Conservation (phyloP, 768 basidiomycete species). For the Leccinum longicurvipes region DNA sequence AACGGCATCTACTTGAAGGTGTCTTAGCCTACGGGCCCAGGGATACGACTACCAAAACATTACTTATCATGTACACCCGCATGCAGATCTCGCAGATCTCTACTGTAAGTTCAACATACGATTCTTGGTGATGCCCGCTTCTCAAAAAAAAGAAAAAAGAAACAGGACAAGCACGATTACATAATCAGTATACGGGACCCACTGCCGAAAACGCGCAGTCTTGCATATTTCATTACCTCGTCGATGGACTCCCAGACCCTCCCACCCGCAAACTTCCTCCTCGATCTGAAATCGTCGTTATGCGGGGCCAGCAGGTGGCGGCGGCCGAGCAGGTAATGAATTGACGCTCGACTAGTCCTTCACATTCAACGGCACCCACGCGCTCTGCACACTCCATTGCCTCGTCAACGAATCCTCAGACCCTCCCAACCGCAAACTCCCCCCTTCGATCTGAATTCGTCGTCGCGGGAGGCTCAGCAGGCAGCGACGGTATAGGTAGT, state of each 20-base stretch:
- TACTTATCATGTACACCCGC: too few relatives aligned
- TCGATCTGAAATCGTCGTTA: conserved; percentile 12
- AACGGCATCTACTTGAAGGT: too few relatives aligned
- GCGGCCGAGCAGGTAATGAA: conserved; percentile 24
- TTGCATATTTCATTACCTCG: conserved; percentile 22
- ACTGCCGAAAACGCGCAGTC: conserved; percentile 22
- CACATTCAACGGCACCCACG: too few relatives aligned
- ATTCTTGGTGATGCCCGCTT: too few relatives aligned
- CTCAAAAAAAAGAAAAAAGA: too few relatives aligned
- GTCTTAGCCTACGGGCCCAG: too few relatives aligned
- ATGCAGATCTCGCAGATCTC: too few relatives aligned
- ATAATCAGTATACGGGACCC: too few relatives aligned
- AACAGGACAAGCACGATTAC: too few relatives aligned
- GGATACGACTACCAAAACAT: too few relatives aligned
- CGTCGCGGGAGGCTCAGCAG: too few relatives aligned
- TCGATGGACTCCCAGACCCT: conserved; percentile 17
- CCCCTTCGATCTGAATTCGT: conserved; percentile 15
- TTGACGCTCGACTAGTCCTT: conserved; percentile 22
- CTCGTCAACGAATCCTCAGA: conserved; percentile 21
- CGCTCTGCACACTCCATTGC: conserved; percentile 21
- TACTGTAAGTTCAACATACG: too few relatives aligned
- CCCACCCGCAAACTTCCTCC: conserved; percentile 17
- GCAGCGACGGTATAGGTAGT: conserved; percentile 22
- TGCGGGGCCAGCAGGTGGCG: conserved; percentile 6
- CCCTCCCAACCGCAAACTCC: conserved; percentile 13